A percentile compares a stretch with the other conserved stretches of the same genome.
Conservation (phyloP, 2,329 filamentous ascomycete genomes). For the Lecanoromycetidae sp. region DNA sequence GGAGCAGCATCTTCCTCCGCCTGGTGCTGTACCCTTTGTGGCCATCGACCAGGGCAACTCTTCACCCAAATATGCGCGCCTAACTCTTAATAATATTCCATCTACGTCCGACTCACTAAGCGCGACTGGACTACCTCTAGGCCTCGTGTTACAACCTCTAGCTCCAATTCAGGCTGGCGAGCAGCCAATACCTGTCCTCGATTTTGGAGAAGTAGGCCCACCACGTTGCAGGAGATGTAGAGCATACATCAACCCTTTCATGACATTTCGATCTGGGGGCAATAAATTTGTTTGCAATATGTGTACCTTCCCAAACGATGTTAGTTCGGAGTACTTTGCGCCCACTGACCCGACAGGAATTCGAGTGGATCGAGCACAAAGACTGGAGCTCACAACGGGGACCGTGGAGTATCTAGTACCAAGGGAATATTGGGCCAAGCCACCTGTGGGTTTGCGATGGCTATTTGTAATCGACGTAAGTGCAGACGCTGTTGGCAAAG, state of each 20-base stretch:
- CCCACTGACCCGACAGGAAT: conserved; percentile 78
- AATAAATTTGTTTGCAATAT: conserved; percentile 98
- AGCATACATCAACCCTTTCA: conserved; percentile 97
- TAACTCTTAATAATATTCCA: conserved; percentile 90
- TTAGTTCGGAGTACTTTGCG: conserved; percentile 80
- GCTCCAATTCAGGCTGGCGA: conserved; percentile 75
- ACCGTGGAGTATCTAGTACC: conserved; percentile 95
- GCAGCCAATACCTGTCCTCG: conserved; percentile 74
- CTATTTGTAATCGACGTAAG: conserved; percentile 90
- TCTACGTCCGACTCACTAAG: conserved; percentile 65
- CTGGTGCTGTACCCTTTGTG: conserved; percentile 76
- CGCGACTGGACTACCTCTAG: conserved; percentile 72
- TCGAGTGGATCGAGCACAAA: conserved; percentile 74
- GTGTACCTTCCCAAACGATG: conserved; percentile 94
- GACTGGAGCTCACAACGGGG: conserved; percentile 78
- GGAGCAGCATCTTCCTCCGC: conserved; percentile 83
- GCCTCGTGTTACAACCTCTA: conserved; percentile 77
- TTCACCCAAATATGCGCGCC: conserved; percentile 81
- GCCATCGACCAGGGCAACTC: conserved; percentile 95
- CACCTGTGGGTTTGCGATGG: conserved; percentile 76
- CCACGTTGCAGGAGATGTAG: conserved; percentile 86
- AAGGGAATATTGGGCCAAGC: conserved; percentile 96
- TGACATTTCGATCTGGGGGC: conserved; percentile 88
- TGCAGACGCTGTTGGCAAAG: conserved; percentile 80
- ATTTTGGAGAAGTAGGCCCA: conserved; percentile 85